Evolutionary conservation across 2,329 filamentous ascomycete genomes (phyloP).

Genomic region (Verticillium nubilum): DNA sequence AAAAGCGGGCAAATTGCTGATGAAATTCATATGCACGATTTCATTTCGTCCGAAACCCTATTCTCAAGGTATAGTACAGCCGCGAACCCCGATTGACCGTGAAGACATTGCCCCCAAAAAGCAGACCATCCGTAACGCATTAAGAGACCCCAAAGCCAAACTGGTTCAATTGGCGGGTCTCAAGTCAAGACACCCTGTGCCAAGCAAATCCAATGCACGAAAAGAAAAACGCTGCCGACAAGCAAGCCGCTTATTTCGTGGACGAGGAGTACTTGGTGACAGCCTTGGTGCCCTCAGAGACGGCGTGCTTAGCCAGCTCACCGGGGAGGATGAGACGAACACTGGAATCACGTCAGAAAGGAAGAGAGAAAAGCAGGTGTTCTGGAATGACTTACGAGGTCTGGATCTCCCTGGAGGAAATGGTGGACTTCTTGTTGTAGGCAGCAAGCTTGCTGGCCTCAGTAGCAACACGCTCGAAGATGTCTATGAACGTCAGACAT

Average conservation of each 20-base stretch:
- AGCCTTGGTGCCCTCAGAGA: slow-evolving; percentile 99
- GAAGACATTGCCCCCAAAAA: slow-evolving; percentile 65
- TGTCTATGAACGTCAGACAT: slow-evolving; percentile 55
- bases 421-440: slow-evolving; percentile 99
- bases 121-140: slow-evolving; percentile 71
- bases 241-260: slow-evolving; percentile 76
- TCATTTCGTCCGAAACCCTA: slow-evolving; percentile 56
- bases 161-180: slow-evolving; percentile 40
- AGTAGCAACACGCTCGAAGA: slow-evolving; percentile 98
- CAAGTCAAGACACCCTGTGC: slow-evolving; percentile 55
- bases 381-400: slow-evolving; percentile 60
- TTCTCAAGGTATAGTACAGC: slow-evolving; percentile 68
- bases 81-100: slow-evolving; percentile 65
- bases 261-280: slow-evolving; percentile 99
- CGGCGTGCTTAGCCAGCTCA: slow-evolving; percentile 98
- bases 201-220: slow-evolving; percentile 49
- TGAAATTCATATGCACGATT: slow-evolving; percentile 52
- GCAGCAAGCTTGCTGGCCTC: slow-evolving; percentile 98
- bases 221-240: slow-evolving; percentile 46
- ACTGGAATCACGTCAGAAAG: slow-evolving; percentile 54
- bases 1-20: slow-evolving; percentile 14
- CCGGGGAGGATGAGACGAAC: slow-evolving; percentile 96
- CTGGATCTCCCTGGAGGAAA: slow-evolving; percentile 98
- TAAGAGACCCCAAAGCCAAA: slow-evolving; percentile 53
- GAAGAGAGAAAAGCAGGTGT: not conserved